Evolutionary conservation across 352 stramenopile species (phyloP).

Genomic region (Globisporangium ultimum): DNA sequence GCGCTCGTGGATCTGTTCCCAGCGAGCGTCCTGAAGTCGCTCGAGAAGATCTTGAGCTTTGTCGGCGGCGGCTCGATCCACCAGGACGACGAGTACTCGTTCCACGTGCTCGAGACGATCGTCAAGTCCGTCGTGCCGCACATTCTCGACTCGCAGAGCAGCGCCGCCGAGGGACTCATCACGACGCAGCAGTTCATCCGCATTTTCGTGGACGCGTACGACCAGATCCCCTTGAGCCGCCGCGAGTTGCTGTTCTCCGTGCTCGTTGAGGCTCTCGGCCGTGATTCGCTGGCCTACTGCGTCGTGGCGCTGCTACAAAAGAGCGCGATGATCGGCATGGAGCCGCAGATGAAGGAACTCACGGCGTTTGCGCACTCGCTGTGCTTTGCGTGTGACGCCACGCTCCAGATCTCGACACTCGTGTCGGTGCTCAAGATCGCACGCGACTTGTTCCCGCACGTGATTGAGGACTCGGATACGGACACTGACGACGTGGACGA

Average conservation of each 20-base stretch:
- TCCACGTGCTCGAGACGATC: constrained; percentile 85
- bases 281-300: constrained; percentile 47
- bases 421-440: constrained; percentile 60
- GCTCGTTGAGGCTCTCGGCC: constrained; percentile 52
- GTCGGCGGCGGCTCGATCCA: constrained; percentile 53
- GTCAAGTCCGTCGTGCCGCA: constrained; percentile 77
- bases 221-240: constrained; percentile 57
- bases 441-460: constrained; percentile 56
- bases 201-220: constrained; percentile 74
- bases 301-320: constrained; percentile 57
- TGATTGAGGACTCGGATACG: constrained; percentile 68
- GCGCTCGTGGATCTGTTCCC: constrained; percentile 76
- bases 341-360: constrained; percentile 40
- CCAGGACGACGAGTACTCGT: constrained; percentile 84
- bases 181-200: constrained; percentile 71
- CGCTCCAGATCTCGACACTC: constrained; percentile 54
- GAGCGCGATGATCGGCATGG: constrained; percentile 18
- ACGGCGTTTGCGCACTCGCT: constrained; percentile 67
- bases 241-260: constrained; percentile 63
- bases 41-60: constrained; percentile 79
- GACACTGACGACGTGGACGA: constrained; percentile 75
- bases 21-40: constrained; percentile 59
- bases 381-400: constrained; percentile 51
- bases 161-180: constrained; percentile 24
- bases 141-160: constrained; percentile 34